Evolutionary conservation across 2,329 filamentous ascomycete species (phyloP).

Genomic region (Dactylellina haptotyla): DNA sequence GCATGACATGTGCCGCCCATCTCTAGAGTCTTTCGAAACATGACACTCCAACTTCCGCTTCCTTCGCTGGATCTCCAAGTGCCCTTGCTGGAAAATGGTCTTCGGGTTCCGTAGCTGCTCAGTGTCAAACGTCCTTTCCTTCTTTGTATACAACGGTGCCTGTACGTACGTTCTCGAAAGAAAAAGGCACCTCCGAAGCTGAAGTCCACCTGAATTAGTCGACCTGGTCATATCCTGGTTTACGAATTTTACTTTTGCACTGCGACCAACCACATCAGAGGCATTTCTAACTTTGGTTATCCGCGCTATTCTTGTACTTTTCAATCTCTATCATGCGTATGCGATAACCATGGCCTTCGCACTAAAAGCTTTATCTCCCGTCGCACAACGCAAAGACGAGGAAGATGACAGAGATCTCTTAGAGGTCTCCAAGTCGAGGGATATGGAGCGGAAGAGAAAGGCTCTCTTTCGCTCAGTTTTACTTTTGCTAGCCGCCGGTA

Average conservation of each 20-base stretch:
- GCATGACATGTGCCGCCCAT: conserved; percentile 21
- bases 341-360: conserved; percentile 7
- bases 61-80: conserved; percentile 9
- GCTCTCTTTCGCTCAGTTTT: conserved; percentile 32
- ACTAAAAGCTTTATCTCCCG: conserved; percentile 9
- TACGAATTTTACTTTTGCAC: neutral
- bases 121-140: neutral
- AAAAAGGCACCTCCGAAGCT: conserved; percentile 3
- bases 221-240: neutral
- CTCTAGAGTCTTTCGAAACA: conserved; percentile 9
- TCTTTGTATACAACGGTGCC: too few species aligned
- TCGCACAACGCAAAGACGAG: conserved; percentile 23
- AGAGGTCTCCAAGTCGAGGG: neutral
- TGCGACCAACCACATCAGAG: neutral
- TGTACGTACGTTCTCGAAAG: neutral
- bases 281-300: neutral
- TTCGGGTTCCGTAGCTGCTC: neutral
- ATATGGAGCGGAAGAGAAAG: conserved; percentile 25
- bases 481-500: conserved; percentile 21
- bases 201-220: neutral
- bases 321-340: conserved; percentile 21
- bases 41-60: conserved; percentile 21
- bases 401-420: conserved; percentile 7
- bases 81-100: neutral
- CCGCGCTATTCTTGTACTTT: too few species aligned